Conservation (phyloP, 2,329 filamentous ascomycete genomes). For the Beauveria varroae region DNA sequence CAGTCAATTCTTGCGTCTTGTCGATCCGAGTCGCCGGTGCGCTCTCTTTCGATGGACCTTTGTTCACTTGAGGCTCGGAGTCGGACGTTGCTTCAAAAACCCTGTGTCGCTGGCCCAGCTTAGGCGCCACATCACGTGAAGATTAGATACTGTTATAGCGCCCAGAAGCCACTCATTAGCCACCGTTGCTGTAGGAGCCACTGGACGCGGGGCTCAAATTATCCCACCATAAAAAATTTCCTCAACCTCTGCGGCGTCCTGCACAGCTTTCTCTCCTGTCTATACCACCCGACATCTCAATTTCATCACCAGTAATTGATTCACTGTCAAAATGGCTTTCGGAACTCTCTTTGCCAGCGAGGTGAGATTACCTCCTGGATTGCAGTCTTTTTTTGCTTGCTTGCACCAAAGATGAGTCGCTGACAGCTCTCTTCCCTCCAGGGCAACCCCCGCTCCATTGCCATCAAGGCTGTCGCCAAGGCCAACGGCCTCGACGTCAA, state of each 20-base stretch:
- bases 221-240: constrained; percentile 27
- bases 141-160: constrained; percentile 12
- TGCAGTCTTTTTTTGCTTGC: constrained; percentile 11
- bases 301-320: constrained; percentile 19
- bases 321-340: constrained; percentile 72
- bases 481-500: constrained; percentile 93
- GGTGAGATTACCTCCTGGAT: constrained; percentile 42
- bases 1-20: constrained; percentile 1
- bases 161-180: constrained; percentile 14
- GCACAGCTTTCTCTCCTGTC: constrained; percentile 20
- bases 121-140: constrained; percentile 20
- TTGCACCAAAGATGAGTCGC: constrained; percentile 23
- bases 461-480: constrained; percentile 90
- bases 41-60: constrained; percentile 6
- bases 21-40: background rate
- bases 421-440: constrained; percentile 34
- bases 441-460: constrained; percentile 84
- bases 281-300: constrained; percentile 18
- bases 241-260: constrained; percentile 7
- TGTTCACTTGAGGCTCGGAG: background rate
- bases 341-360: constrained; percentile 90
- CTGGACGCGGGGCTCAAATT: constrained; percentile 27
- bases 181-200: constrained; percentile 19
- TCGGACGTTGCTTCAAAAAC: constrained; percentile 9
- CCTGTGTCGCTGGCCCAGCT: constrained; percentile 4